These are phyloP conservation scores for Fusarium hainanense DNA, from an alignment of 2,329 filamentous ascomycete genomes.

Conservation along the genomic window DNA sequence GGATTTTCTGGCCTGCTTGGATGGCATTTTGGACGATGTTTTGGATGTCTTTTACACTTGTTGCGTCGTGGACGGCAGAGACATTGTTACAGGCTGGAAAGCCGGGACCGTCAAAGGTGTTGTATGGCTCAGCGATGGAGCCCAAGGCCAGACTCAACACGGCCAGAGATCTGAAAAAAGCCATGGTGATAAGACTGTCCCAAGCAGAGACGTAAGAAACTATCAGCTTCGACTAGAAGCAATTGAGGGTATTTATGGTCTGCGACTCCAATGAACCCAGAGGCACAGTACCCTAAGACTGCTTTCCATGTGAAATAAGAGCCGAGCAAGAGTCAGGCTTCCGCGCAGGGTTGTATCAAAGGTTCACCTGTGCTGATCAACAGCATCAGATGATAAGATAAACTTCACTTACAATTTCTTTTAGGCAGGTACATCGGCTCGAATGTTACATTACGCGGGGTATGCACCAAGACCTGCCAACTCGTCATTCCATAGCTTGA, in stretches of 20 bases:
- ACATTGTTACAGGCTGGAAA: conserved; percentile 11
- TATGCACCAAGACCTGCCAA: neutral
- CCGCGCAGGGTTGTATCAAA: too few species aligned
- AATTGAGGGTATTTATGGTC: too few species aligned
- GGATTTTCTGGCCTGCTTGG: neutral
- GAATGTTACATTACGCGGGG: neutral
- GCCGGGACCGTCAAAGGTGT: conserved; percentile 1
- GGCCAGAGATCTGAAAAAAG: neutral
- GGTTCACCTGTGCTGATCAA: neutral
- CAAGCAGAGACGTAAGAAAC: too few species aligned
- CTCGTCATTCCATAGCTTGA: rapidly evolving
- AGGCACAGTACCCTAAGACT: too few species aligned
- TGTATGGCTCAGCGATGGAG: neutral
- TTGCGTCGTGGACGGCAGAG: neutral
- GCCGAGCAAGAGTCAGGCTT: too few species aligned
- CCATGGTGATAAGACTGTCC: neutral
- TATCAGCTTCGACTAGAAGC: too few species aligned
- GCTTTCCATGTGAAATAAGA: too few species aligned
- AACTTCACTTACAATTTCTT: neutral
- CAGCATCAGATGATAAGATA: neutral
- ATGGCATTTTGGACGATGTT: neutral
- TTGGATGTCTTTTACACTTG: conserved; percentile 13
- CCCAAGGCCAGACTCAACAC: neutral
- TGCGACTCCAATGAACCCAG: too few species aligned
- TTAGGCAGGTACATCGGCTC: neutral